A percentile compares a stretch with the other conserved stretches of the same genome.
These are phyloP conservation scores for Venturia aucupariae DNA, from an alignment of 2,329 filamentous ascomycete genomes.

Conservation along the genomic window DNA sequence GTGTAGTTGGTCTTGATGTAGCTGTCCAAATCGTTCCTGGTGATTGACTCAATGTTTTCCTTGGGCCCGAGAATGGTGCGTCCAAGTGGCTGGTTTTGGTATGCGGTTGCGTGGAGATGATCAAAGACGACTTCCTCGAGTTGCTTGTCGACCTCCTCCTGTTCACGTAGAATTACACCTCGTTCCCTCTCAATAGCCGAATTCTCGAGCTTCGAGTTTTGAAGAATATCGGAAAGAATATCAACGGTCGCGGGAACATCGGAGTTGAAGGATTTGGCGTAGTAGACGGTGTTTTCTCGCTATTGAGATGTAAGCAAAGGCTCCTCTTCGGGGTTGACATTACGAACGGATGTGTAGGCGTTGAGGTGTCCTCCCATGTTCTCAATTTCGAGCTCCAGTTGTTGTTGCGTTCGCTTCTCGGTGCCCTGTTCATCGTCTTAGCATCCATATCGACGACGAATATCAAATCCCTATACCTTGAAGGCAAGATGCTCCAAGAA, in stretches of 20 bases:
- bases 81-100: conserved; percentile 90
- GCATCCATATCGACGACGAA: conserved; percentile 21
- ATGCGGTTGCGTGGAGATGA: conserved; percentile 96
- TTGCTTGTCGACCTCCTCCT: conserved; percentile 99
- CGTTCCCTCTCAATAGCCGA: conserved; percentile 92
- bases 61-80: conserved; percentile 96
- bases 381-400: conserved; percentile 98
- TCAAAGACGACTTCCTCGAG: conserved; percentile 99
- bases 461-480: conserved; percentile 57
- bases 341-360: conserved; percentile 92
- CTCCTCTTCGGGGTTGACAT: background rate
- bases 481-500: conserved; percentile 99
- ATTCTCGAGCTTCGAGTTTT: conserved; percentile 96
- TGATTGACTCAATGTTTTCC: conserved; percentile 96
- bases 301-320: conserved; percentile 18
- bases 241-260: conserved; percentile 95
- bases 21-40: conserved; percentile 77
- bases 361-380: conserved; percentile 99
- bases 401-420: conserved; percentile 85
- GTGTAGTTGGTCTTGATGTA: conserved; percentile 99
- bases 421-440: conserved; percentile 56
- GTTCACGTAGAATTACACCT: conserved; percentile 96
- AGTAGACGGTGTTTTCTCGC: conserved; percentile 99
- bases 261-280: conserved; percentile 97
- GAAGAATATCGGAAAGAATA: conserved; percentile 97